Evolutionary conservation across 75 land plant genomes (phyloP), one percentile per base, ranked within the genome.

Genomic region (Gnetum montanum): DNA sequence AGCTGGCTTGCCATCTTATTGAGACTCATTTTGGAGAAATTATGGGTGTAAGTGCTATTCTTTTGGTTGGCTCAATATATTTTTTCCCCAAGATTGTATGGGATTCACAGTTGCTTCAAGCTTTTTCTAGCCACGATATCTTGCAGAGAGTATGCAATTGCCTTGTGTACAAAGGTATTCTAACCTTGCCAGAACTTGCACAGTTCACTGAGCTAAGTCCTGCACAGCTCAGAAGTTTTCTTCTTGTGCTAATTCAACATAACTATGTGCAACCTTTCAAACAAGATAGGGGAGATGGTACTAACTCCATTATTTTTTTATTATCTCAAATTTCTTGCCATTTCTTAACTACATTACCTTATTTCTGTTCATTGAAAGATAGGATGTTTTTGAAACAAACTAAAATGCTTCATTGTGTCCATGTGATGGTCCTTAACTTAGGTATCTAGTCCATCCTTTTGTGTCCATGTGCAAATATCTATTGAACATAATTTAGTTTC

Each of bases 241-340:
- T 91, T 3, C 82, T 80, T 36, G 84, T 86, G 13, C 69, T 91
- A 8, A 75, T 86, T 47, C 97, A 91, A 65, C 97, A 91, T 58
- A 91, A 84, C 38, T 86, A 92, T 60, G 83, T 83, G 18, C 92
- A 91, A 60, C 80, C 82, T 24, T 91, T 75, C 61, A 47, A 66
- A 70, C 62, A 57, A 47, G 66, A 57, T 26, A 37, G 46, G 37
- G 78, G 65, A 45, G 69, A 26, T 12, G 50, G 50, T 48, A 48
- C 13, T n/a, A n/a, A n/a, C n/a, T n/a, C n/a, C n/a, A n/a, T n/a
- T n/a, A n/a, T n/a, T n/a, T n/a, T n/a, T n/a, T n/a, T n/a, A n/a
- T n/a, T n/a, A n/a, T n/a, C n/a, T n/a, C n/a, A n/a, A n/a, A n/a
- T n/a, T n/a, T n/a, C n/a, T n/a, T n/a, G n/a, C n/a, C n/a, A n/a